A percentile compares a stretch with the other conserved stretches of the same genome.
Evolutionary conservation across 495 filamentous ascomycete genomes (phyloP).

Genomic region (Cercophora samala): DNA sequence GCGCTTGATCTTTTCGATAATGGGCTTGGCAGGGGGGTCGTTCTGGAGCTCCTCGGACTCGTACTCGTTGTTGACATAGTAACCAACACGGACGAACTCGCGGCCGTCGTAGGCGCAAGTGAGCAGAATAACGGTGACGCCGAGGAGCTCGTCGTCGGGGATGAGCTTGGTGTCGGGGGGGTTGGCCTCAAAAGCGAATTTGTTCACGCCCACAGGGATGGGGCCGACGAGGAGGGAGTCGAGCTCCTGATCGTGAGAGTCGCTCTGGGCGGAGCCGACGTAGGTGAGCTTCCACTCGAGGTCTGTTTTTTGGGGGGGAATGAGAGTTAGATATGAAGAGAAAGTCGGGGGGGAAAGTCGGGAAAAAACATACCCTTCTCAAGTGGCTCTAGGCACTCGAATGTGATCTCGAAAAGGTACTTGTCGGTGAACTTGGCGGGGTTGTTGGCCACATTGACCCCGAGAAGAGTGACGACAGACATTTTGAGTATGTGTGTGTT

Average conservation of each 20-base stretch:
- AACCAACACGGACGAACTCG: constrained; percentile 97
- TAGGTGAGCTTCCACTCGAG: constrained; percentile 99
- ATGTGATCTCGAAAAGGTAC: constrained; percentile 97
- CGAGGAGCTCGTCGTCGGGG: constrained; percentile 89
- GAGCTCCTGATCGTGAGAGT: constrained; percentile 96
- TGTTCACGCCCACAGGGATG: constrained; percentile 95
- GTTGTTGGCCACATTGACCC: constrained; percentile 94
- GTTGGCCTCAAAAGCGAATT: constrained; percentile 96
- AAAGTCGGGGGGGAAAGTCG: neutral
- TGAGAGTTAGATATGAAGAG: neutral
- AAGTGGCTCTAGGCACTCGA: constrained; percentile 88
- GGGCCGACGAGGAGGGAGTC: constrained; percentile 94
- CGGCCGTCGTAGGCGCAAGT: constrained; percentile 94
- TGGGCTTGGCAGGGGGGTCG: constrained; percentile 85
- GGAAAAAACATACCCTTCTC: constrained; percentile 66
- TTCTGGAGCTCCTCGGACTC: constrained; percentile 81
- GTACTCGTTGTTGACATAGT: constrained; percentile 99
- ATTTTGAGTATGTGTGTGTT: constrained; percentile 51
- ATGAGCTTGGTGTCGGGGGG: constrained; percentile 84
- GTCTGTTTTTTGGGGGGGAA: constrained; percentile 53
- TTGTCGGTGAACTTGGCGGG: constrained; percentile 83
- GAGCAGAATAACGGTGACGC: constrained; percentile 94
- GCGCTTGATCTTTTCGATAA: constrained; percentile 84
- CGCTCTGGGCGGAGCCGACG: constrained; percentile 95
- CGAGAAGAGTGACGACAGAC: constrained; percentile 94